Percentiles rank a stretch among this genome's conserved stretches.
Evolutionary conservation across 73 alveolate species (phyloP).

Genomic region (Tetrahymena thermophila): DNA sequence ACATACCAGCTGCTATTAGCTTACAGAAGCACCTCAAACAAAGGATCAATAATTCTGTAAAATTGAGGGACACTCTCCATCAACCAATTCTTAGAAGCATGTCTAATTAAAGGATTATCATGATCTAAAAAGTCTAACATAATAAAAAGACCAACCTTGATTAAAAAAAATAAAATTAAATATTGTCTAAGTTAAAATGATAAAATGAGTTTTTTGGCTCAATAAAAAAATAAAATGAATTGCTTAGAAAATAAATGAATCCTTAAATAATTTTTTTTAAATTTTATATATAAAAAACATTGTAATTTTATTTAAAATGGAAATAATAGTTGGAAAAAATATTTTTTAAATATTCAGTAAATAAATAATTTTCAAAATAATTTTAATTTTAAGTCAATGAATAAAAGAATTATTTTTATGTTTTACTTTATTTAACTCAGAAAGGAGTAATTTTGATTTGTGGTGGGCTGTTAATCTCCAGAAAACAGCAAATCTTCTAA

Average conservation of each 20-base stretch:
- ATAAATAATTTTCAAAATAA: no score
- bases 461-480: constrained; percentile 38
- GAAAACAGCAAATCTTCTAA: constrained; percentile 38
- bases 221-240: no score
- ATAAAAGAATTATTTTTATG: not conserved
- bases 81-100: constrained; percentile 41
- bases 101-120: constrained; percentile 42
- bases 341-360: no score
- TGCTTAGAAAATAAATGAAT: no score
- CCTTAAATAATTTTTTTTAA: no score
- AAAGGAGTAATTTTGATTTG: constrained; percentile 7
- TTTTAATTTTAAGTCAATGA: not conserved
- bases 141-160: constrained; percentile 30
- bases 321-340: no score
- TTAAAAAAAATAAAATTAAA: not conserved
- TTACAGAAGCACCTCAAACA: constrained; percentile 29
- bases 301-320: no score
- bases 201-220: no score
- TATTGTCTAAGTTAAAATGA: not conserved
- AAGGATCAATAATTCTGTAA: constrained; percentile 38
- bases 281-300: no score
- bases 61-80: constrained; percentile 26
- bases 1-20: constrained; percentile 35
- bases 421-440: not conserved
- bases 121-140: constrained; percentile 44